These are phyloP conservation scores for Pyrenochaeta sp. DNA, from an alignment of 2,329 filamentous ascomycete species.

Conservation along the genomic window DNA sequence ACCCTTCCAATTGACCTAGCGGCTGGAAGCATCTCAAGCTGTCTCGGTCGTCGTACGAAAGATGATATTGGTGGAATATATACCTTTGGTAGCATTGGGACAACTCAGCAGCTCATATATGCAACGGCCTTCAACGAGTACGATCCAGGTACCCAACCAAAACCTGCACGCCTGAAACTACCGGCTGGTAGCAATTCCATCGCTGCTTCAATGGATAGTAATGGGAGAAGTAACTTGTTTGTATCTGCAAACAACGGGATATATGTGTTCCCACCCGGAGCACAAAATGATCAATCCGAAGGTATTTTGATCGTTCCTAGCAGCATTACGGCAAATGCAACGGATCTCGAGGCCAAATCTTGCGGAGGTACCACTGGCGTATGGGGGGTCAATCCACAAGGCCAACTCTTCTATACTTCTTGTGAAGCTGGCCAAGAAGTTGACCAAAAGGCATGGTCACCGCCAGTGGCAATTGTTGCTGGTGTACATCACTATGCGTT, in stretches of 20 bases:
- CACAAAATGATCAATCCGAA: background rate
- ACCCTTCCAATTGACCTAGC: background rate
- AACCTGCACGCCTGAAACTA: background rate
- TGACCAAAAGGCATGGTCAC: background rate
- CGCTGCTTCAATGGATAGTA: background rate
- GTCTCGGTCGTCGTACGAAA: background rate
- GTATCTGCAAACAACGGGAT: background rate
- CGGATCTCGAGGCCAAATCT: background rate
- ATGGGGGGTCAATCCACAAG: background rate
- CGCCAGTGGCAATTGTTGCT: background rate
- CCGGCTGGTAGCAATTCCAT: background rate
- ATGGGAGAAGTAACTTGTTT: background rate
- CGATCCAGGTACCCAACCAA: background rate
- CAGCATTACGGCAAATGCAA: background rate
- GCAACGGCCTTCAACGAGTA: background rate
- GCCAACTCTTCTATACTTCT: background rate
- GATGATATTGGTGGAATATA: background rate
- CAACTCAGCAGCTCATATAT: background rate
- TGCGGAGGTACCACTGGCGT: background rate
- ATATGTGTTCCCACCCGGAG: background rate
- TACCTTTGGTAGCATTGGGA: background rate
- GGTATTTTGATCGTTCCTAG: background rate
- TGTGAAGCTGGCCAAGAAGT: background rate
- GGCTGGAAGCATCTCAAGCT: background rate
- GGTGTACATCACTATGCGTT: background rate